These are phyloP conservation scores for Mycena pura DNA, from an alignment of 768 basidiomycete genomes.

Conservation along the genomic window DNA sequence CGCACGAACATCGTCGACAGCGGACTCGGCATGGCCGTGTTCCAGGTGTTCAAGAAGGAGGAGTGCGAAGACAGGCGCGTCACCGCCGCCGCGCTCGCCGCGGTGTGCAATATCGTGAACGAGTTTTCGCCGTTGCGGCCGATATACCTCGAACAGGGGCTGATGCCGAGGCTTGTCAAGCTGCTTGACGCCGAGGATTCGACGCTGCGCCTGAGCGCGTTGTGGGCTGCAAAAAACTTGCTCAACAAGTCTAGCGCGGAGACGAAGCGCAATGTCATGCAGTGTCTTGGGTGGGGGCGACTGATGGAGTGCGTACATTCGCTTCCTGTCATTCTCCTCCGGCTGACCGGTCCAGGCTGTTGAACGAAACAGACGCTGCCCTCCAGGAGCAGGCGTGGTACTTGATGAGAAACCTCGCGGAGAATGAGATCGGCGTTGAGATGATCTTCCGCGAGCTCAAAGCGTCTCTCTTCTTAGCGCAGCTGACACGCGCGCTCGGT, in stretches of 20 bases:
- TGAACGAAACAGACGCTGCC: slow-evolving; percentile 57
- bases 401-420: slow-evolving; percentile 71
- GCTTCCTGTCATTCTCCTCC: neutral
- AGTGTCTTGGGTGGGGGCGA: slow-evolving; percentile 68
- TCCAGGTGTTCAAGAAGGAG: slow-evolving; percentile 51
- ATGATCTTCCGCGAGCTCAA: slow-evolving; percentile 65
- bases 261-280: slow-evolving; percentile 72
- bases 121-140: slow-evolving; percentile 83
- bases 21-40: slow-evolving; percentile 76
- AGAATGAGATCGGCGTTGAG: slow-evolving; percentile 67
- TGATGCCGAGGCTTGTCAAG: slow-evolving; percentile 68
- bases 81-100: slow-evolving; percentile 70
- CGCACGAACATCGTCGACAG: slow-evolving; percentile 87
- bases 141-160: slow-evolving; percentile 69
- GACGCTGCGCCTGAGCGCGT: slow-evolving; percentile 65
- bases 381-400: slow-evolving; percentile 77
- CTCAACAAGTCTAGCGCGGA: slow-evolving; percentile 65
- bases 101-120: slow-evolving; percentile 85
- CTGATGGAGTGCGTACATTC: slow-evolving; percentile 56
- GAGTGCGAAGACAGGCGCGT: slow-evolving; percentile 75
- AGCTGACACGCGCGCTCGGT: slow-evolving; percentile 55
- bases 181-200: slow-evolving; percentile 61
- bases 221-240: slow-evolving; percentile 93
- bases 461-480: slow-evolving; percentile 49
- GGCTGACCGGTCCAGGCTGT: slow-evolving; percentile 47